Evolutionary conservation across 2,329 filamentous ascomycete species (phyloP).

Genomic region (Xylariaceae sp.): DNA sequence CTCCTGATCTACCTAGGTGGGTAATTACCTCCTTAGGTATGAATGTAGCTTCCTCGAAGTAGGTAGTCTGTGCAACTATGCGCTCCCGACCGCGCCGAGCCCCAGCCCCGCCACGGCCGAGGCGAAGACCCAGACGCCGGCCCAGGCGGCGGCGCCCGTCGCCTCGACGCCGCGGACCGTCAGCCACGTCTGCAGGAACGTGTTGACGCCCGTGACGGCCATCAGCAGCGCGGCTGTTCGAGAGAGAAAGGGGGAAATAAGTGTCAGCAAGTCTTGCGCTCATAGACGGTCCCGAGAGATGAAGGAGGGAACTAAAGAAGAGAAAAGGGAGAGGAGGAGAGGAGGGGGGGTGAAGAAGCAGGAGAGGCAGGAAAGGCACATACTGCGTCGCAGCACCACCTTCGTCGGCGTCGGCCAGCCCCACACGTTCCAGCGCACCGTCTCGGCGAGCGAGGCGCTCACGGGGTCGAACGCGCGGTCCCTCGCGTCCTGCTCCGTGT

Average conservation of each 20-base stretch:
- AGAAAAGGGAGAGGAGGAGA: no score
- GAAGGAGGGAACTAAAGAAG: no score
- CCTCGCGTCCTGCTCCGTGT: conserved; percentile 40
- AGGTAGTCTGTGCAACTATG: no score
- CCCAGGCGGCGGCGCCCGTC: conserved; percentile 64
- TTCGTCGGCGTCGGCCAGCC: conserved; percentile 57
- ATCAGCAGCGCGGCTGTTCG: conserved; percentile 51
- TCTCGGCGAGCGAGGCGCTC: conserved; percentile 59
- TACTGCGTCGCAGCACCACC: conserved; percentile 57
- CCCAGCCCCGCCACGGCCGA: conserved; percentile 51
- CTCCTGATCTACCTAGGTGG: no score
- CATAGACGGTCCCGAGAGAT: no score
- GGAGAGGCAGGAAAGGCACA: no score
- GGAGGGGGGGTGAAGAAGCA: no score
- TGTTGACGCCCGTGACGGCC: conserved; percentile 48
- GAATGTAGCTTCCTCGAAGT: no score
- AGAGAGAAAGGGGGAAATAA: no score
- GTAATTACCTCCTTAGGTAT: no score
- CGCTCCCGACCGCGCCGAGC: conserved; percentile 43
- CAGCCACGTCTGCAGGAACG: conserved; percentile 56
- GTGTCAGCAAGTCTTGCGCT: no score
- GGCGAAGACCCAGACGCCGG: conserved; percentile 65
- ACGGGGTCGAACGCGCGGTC: conserved; percentile 53
- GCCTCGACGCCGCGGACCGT: conserved; percentile 64
- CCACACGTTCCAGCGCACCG: conserved; percentile 65